These are phyloP conservation scores for Dioszegia crocea DNA, from an alignment of 768 basidiomycete genomes.

Conservation along the genomic window DNA sequence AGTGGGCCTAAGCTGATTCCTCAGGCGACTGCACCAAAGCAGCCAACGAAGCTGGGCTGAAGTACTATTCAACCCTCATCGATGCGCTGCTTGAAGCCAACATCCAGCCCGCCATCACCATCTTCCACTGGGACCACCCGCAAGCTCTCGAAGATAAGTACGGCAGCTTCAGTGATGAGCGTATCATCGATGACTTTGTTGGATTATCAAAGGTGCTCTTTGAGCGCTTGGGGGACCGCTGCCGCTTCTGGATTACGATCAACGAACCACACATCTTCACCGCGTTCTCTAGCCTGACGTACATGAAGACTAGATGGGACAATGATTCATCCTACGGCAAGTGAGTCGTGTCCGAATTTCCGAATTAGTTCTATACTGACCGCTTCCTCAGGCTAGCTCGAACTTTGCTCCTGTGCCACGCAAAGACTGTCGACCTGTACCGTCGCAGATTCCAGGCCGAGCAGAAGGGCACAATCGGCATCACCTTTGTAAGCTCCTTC, in stretches of 20 bases:
- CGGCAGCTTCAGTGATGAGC: conserved; percentile 20
- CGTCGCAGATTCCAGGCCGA: conserved; percentile 17
- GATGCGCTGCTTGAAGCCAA: conserved; percentile 29
- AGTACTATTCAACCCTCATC: conserved; percentile 33
- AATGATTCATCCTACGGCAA: conserved; percentile 3
- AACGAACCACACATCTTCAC: conserved; percentile 40
- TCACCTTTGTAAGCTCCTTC: conserved; percentile 21
- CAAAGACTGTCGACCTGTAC: conserved; percentile 34
- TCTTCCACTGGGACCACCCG: conserved; percentile 44
- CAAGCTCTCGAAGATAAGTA: conserved; percentile 26
- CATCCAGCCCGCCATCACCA: conserved; percentile 34
- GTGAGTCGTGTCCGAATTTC: not conserved
- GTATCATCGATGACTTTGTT: conserved; percentile 30
- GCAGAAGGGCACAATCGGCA: conserved; percentile 30
- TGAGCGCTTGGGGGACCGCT: conserved; percentile 36
- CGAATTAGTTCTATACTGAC: not conserved
- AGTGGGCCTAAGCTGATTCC: not conserved
- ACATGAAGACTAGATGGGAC: conserved; percentile 11
- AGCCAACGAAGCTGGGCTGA: conserved; percentile 27
- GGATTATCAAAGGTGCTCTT: conserved; percentile 27
- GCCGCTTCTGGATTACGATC: conserved; percentile 44
- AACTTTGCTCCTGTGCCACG: conserved; percentile 29
- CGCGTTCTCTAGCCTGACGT: conserved; percentile 13
- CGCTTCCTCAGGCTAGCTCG: conserved; percentile 6
- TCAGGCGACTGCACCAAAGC: conserved; percentile 21